Evolutionary conservation across 2,329 filamentous ascomycete species (phyloP), one percentile per base, ranked within the genome.

Genomic region (Aureobasidium pullulans): DNA sequence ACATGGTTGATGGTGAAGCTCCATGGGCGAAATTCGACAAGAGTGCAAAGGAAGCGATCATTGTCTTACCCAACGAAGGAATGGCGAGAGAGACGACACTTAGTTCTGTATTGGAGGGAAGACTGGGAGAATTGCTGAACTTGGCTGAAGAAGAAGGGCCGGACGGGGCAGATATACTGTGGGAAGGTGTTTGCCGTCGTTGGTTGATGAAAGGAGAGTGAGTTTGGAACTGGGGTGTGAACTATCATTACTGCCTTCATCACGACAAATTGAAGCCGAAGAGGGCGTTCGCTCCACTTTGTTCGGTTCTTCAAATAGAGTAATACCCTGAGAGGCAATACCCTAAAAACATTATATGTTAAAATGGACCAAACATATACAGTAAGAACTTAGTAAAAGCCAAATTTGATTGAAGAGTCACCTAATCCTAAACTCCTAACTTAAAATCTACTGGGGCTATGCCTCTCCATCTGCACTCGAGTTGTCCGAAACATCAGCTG

Each of bases 151-250:
- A 57, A 4, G 60, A 43, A 15, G 57, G 57, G 15, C 6, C 28
- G 8, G 31, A 31, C 19, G 60, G 56, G n/a, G 43, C 42, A 7
- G 56, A 62, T 23, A 49, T 16, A 11, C 39, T 62, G 11, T 62
- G 60, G 56, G 49, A 59, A 39, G 56, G 57, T 6, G 60, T 62
- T 7, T 59, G 57, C 23, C 37, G 57, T 19, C 47, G 57, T 8
- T 59, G 57, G 57, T 31, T 59, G 13, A 59, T 42, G 59, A 40
- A n/a, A 52, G 61, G 8, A 64, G 59, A 36, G 61, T 64, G 29
- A 61, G 13, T 36, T 36, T 36, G 34, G 13, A 13, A 2, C 13
- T 43, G 40, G 40, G 10, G 5, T 36, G 34, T 8, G 34, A 36
- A 2, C 34, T 9, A 5, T 4, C 34, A 4, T 36, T 13, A 36